Evolutionary conservation across 1,284 basidiomycete genomes (phyloP).

Genomic region (Leccinum subrobustum): DNA sequence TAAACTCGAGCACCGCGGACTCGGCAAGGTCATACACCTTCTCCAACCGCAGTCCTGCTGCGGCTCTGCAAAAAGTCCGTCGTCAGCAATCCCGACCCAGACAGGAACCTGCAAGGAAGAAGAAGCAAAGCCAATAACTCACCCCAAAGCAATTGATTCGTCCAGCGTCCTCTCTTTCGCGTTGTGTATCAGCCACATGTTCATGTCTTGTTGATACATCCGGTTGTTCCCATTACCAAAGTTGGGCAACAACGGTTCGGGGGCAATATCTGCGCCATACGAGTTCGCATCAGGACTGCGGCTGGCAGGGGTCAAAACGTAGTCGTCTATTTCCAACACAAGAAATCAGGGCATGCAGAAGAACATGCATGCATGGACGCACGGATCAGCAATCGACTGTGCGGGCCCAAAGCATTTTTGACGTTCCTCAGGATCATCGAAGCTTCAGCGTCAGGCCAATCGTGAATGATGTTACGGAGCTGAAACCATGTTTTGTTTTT

Average conservation of each 20-base stretch:
- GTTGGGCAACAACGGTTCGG: slow-evolving; percentile 32
- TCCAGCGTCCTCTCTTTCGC: slow-evolving; percentile 27
- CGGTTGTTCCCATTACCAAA: slow-evolving; percentile 25
- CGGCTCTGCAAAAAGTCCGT: slow-evolving; percentile 13
- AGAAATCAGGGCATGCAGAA: not conserved
- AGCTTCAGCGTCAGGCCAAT: slow-evolving; percentile 29
- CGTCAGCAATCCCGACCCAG: not conserved
- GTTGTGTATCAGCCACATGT: slow-evolving; percentile 29
- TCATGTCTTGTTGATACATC: slow-evolving; percentile 30
- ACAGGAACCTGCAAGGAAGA: slow-evolving; percentile 39
- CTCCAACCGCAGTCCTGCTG: slow-evolving; percentile 24
- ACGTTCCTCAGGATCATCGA: slow-evolving; percentile 22
- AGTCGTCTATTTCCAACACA: slow-evolving; percentile 18
- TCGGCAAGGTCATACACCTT: slow-evolving; percentile 30
- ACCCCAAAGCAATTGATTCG: slow-evolving; percentile 25
- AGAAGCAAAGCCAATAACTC: not conserved
- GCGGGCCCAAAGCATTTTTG: slow-evolving; percentile 19
- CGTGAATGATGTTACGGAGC: slow-evolving; percentile 29
- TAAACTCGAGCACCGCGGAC: slow-evolving; percentile 28
- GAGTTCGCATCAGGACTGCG: slow-evolving; percentile 5
- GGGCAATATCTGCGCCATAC: slow-evolving; percentile 20
- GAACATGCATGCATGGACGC: slow-evolving; percentile 1
- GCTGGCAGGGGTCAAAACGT: slow-evolving; percentile 15
- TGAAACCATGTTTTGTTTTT: not conserved
- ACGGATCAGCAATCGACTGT: slow-evolving; percentile 32